phyloP scores from a whole-genome alignment of 148 eudicot species.

The Heliamphora exappendiculata region DNA sequence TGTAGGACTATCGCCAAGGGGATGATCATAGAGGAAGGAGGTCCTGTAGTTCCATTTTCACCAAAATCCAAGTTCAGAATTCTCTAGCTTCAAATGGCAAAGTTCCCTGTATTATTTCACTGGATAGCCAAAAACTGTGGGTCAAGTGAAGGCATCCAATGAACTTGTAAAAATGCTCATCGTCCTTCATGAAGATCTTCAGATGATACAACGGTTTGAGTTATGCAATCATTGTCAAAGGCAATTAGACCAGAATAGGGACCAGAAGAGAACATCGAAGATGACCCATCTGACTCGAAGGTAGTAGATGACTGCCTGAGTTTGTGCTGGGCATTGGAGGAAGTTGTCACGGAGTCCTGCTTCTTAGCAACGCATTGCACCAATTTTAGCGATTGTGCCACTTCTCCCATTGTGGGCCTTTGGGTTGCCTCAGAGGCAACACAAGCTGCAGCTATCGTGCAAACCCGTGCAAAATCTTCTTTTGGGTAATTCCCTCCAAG shows the following conservation, averaged over 20 bases:
- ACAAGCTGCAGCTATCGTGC: constrained; percentile 95
- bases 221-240: constrained; percentile 61
- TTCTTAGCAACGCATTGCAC: constrained; percentile 71
- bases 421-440: constrained; percentile 87
- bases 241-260: constrained; percentile 76
- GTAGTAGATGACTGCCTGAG: constrained; percentile 71
- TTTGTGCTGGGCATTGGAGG: constrained; percentile 39
- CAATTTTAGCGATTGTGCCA: constrained; percentile 94
- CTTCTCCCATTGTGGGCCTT: constrained; percentile 97
- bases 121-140: not conserved
- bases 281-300: constrained; percentile 83
- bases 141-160: not conserved
- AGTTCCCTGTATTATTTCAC: not conserved
- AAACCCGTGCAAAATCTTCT: constrained; percentile 79
- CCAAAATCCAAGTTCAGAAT: no score
- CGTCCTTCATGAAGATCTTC: constrained; percentile 98
- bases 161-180: constrained; percentile 18
- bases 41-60: no score
- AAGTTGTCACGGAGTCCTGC: constrained; percentile 43
- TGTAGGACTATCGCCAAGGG: not conserved
- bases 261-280: constrained; percentile 91
- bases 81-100: no score
- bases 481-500: constrained; percentile 70
- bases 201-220: constrained; percentile 60
- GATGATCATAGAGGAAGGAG: not conserved